A percentile compares a stretch with the other conserved stretches of the same genome.
These are phyloP conservation scores for Leishmania major DNA, from an alignment of 208 protist genomes.

Conservation along the genomic window DNA sequence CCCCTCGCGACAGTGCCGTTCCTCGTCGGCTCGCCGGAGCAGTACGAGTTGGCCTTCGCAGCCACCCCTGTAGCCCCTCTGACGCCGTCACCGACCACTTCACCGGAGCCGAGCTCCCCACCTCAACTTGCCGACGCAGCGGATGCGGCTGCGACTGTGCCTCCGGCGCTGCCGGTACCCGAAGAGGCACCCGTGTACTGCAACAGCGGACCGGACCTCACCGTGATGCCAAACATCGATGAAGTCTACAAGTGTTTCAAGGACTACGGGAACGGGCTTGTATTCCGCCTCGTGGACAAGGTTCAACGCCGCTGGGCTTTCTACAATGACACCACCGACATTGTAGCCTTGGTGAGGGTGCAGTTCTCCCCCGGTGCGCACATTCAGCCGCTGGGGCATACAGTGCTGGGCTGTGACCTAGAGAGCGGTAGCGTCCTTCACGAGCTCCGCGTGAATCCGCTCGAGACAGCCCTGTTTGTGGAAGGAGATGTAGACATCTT, in stretches of 20 bases:
- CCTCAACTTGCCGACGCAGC: not conserved
- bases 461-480: constrained; percentile 64
- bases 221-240: constrained; percentile 40
- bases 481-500: constrained; percentile 59
- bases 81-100: constrained; percentile 2
- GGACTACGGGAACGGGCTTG: constrained; percentile 72
- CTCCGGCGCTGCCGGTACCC: constrained; percentile 3
- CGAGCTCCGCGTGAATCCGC: constrained; percentile 53
- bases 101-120: not conserved
- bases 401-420: constrained; percentile 30
- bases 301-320: constrained; percentile 54
- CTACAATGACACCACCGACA: constrained; percentile 79
- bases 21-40: constrained; percentile 48
- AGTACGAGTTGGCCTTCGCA: constrained; percentile 62
- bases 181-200: constrained; percentile 40
- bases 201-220: constrained; percentile 48
- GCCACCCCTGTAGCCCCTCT: constrained; percentile 35
- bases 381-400: constrained; percentile 51
- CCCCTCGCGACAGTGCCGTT: constrained; percentile 69
- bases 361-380: constrained; percentile 35
- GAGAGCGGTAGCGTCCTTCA: constrained; percentile 49
- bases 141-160: not conserved
- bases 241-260: constrained; percentile 81
- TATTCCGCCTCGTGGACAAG: constrained; percentile 76
- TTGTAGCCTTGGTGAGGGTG: constrained; percentile 53